A percentile compares a stretch with the other conserved stretches of the same genome.
Evolutionary conservation across 257 asterid species (phyloP).

Genomic region (Penstemon davidsonii): DNA sequence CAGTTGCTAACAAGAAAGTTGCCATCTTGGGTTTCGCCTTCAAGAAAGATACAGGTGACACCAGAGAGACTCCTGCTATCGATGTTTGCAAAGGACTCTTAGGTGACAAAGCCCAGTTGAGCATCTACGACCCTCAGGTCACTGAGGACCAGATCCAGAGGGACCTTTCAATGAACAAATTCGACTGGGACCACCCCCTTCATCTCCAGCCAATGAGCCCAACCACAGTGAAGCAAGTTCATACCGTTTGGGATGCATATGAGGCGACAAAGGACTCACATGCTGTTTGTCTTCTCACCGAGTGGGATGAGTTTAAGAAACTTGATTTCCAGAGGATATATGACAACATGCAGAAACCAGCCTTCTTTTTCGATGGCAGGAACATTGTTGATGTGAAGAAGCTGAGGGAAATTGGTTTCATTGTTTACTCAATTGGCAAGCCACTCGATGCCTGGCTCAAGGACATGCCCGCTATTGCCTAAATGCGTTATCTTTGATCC

Average conservation of each 20-base stretch:
- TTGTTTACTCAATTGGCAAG: slow-evolving; percentile 72
- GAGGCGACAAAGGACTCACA: slow-evolving; percentile 70
- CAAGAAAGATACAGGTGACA: slow-evolving; percentile 74
- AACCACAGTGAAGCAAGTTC: slow-evolving; percentile 52
- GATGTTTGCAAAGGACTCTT: slow-evolving; percentile 69
- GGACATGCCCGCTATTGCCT: slow-evolving; percentile 78
- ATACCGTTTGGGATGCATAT: slow-evolving; percentile 61
- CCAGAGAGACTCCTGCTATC: slow-evolving; percentile 71
- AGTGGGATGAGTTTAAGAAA: slow-evolving; percentile 70
- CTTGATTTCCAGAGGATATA: slow-evolving; percentile 66
- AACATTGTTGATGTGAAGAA: slow-evolving; percentile 46
- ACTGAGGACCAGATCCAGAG: slow-evolving; percentile 68
- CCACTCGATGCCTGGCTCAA: slow-evolving; percentile 75
- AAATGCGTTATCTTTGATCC: slow-evolving; percentile 24
- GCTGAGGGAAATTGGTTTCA: slow-evolving; percentile 69
- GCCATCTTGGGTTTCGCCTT: slow-evolving; percentile 70
- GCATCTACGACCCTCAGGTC: slow-evolving; percentile 73
- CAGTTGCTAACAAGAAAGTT: slow-evolving; percentile 66
- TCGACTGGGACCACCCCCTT: slow-evolving; percentile 75
- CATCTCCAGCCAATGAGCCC: slow-evolving; percentile 86
- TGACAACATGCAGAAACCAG: slow-evolving; percentile 77
- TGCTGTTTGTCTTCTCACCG: slow-evolving; percentile 66
- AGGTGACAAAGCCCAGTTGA: slow-evolving; percentile 66
- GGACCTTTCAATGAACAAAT: slow-evolving; percentile 67
- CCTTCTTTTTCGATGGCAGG: slow-evolving; percentile 67